These are phyloP conservation scores for Fragaria ananassa DNA, from an alignment of 306 rosid species.

Conservation along the genomic window DNA sequence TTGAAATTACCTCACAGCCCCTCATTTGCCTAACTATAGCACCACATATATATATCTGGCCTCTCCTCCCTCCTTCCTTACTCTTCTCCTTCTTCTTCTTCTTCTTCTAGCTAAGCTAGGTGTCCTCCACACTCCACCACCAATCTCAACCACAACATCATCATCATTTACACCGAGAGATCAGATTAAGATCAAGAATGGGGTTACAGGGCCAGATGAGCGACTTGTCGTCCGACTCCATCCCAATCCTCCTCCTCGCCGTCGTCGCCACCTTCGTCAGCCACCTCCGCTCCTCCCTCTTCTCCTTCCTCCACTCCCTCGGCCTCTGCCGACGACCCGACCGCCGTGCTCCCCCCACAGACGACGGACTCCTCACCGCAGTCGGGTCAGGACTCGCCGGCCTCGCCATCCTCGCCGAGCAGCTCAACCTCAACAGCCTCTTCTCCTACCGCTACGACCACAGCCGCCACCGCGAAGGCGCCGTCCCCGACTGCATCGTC, in stretches of 20 bases:
- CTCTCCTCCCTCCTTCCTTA: not conserved
- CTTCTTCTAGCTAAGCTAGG: too few species aligned
- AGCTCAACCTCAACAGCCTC: slow-evolving; percentile 50
- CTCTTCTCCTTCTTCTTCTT: not conserved
- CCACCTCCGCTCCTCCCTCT: slow-evolving; percentile 50
- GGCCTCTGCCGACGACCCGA: slow-evolving; percentile 38
- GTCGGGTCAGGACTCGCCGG: slow-evolving; percentile 70
- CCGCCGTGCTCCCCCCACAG: slow-evolving; percentile 4
- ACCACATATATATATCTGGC: not conserved
- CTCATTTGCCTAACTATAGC: not conserved
- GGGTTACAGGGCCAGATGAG: slow-evolving; percentile 71
- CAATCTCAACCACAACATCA: too few species aligned
- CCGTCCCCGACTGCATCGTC: slow-evolving; percentile 49
- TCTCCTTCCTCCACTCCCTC: slow-evolving; percentile 38
- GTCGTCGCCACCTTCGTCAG: slow-evolving; percentile 55
- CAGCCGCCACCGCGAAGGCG: not conserved
- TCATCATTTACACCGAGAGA: too few species aligned
- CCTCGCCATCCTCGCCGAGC: slow-evolving; percentile 63
- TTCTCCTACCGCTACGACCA: slow-evolving; percentile 32
- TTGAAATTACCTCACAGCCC: not conserved
- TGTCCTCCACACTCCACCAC: too few species aligned
- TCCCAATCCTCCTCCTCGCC: slow-evolving; percentile 63
- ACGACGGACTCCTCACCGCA: slow-evolving; percentile 37
- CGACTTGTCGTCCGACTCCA: slow-evolving; percentile 82
- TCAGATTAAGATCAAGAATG: slow-evolving; percentile 8